Evolutionary conservation across 225 moss, liverwort and hornwort genomes (phyloP), one percentile per base, ranked within the genome.

Genomic region (Ulota crispa): DNA sequence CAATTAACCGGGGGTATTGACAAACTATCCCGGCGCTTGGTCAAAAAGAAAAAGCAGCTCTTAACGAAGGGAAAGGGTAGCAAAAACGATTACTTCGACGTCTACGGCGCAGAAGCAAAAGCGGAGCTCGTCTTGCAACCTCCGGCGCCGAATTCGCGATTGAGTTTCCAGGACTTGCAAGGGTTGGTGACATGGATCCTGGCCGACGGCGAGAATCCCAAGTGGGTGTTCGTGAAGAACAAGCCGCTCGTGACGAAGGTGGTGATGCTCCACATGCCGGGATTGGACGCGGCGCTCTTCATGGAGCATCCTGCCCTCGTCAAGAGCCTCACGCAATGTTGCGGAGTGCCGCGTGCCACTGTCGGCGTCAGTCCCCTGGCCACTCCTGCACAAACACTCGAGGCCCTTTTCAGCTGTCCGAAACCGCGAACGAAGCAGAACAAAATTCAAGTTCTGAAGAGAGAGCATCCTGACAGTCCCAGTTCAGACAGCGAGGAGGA

Each of bases 201-300:
- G 30, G 91, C 91, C 5, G 98, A 98, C 31, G 98, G 98, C 64
- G 85, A 84, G 66, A 98, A 83, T 78, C 98, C 98, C 12, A 94
- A 85, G 64, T 98, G 95, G 95, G 85, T 93, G 11, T 95, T 95
- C 36, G 91, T 98, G 70, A 98, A 98, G 88, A 99, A 95, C 82
- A 99, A 94, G 84, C 98, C 98, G 59, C 92, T 95, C 26, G 94
- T 99, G 21, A 90, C 92, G 41, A 95, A 93, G 85, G 92, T 92
- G 27, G 92, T 95, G 76, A 78, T 98, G 86, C 86, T 98, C 28
- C 92, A 91, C 80, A 20, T 98, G 23, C 91, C 95, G 42, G 98
- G 94, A 56, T 77, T 99, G 85, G 95, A 95, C 81, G 95, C 92
- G 70, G 93, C 92, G 39, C 83, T 95, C 27, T 99, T 93, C 81